Percentiles rank a stretch among this genome's conserved stretches.
These are phyloP conservation scores for Globisporangium ultimum DNA, from an alignment of 352 stramenopile genomes.

Conservation along the genomic window DNA sequence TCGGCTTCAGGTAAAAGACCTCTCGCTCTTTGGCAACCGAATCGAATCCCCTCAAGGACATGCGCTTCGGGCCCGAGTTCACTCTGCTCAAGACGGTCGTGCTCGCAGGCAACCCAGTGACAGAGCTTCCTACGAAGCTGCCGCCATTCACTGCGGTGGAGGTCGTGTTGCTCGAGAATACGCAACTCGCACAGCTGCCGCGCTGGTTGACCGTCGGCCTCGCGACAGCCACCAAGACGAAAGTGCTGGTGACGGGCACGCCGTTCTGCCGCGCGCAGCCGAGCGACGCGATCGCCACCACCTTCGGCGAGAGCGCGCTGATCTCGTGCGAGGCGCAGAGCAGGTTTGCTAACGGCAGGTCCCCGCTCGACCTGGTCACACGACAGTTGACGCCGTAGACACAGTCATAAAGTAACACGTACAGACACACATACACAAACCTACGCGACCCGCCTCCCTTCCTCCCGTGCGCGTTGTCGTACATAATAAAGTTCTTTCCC, in stretches of 20 bases:
- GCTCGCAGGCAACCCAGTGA: constrained; percentile 6
- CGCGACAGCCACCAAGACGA: neutral
- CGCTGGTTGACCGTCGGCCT: neutral
- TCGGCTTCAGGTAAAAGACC: neutral
- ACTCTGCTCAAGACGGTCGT: neutral
- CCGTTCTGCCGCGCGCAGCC: constrained; percentile 2
- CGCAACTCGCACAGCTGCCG: neutral
- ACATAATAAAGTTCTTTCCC: no score
- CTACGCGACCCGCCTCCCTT: no score
- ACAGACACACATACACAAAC: no score
- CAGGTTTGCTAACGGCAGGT: neutral
- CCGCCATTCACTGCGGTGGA: neutral
- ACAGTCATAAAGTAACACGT: no score
- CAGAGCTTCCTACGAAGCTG: neutral
- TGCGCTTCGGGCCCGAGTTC: neutral
- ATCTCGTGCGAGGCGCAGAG: constrained; percentile 5
- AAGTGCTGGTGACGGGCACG: neutral
- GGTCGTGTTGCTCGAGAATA: constrained; percentile 6
- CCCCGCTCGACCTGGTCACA: constrained; percentile 2
- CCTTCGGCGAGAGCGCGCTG: neutral
- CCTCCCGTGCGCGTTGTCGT: no score
- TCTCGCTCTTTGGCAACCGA: neutral
- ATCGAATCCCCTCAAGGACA: neutral
- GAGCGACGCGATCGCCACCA: neutral
- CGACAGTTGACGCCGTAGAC: neutral